A percentile compares a stretch with the other conserved stretches of the same genome.
Conservation (phyloP, 164 flowering plant genomes). For the Stephania cephalantha region DNA sequence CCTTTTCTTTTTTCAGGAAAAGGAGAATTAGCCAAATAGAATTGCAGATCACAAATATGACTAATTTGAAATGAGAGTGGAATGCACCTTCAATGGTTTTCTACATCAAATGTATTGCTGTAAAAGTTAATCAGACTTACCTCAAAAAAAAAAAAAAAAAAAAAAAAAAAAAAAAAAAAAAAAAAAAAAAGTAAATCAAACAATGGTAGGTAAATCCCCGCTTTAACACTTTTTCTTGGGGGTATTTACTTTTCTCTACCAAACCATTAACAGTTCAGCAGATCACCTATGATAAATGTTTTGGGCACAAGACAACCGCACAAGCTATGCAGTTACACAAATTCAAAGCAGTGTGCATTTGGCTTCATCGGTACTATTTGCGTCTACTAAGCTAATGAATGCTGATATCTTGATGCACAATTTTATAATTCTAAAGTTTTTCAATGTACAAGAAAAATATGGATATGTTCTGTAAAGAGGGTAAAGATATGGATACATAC, state of each 20-base stretch:
- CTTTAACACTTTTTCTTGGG: background rate
- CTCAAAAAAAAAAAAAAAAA: too few species aligned
- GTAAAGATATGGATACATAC: slow-evolving; percentile 28
- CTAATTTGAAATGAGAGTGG: background rate
- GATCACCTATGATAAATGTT: too few species aligned
- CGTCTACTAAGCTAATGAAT: background rate
- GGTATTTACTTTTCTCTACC: too few species aligned
- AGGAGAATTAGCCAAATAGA: background rate
- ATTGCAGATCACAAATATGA: background rate
- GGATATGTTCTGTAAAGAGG: background rate
- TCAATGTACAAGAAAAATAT: background rate
- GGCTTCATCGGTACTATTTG: background rate
- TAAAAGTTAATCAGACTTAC: too few species aligned
- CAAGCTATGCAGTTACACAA: too few species aligned
- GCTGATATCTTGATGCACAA: background rate
- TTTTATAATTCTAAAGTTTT: slow-evolving; percentile 1
- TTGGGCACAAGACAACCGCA: too few species aligned
- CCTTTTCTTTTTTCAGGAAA: background rate
- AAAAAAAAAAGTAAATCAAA: too few species aligned
- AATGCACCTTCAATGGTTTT: too few species aligned
- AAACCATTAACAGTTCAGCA: too few species aligned
- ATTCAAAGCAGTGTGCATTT: background rate
- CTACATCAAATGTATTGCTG: too few species aligned
- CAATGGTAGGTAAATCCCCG: background rate
- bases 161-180: too few species aligned